phyloP scores from a whole-genome alignment of 495 filamentous ascomycete species.

The Aspergillus steynii region DNA sequence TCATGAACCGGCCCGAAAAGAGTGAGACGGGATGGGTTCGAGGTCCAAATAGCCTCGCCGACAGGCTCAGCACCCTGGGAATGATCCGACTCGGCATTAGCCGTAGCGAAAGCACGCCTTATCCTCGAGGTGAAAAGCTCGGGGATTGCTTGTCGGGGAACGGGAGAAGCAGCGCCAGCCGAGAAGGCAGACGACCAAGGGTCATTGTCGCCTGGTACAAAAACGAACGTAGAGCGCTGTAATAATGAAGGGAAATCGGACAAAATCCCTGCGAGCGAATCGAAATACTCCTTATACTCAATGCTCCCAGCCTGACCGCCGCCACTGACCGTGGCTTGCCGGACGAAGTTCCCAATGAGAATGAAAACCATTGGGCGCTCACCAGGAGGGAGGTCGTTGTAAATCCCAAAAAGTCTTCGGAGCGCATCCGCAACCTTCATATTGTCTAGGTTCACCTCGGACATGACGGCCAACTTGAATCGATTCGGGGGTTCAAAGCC shows the following conservation, averaged over 20 bases:
- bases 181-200: slow-evolving; percentile 89
- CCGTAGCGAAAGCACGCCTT: slow-evolving; percentile 72
- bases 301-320: slow-evolving; percentile 71
- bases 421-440: slow-evolving; percentile 75
- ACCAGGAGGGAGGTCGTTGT: slow-evolving; percentile 47
- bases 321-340: slow-evolving; percentile 65
- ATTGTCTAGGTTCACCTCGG: slow-evolving; percentile 83
- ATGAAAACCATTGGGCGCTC: slow-evolving; percentile 76
- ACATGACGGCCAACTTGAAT: slow-evolving; percentile 67
- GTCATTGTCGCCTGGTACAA: slow-evolving; percentile 95
- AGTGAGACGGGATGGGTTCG: slow-evolving; percentile 76
- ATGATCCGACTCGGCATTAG: slow-evolving; percentile 62
- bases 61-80: slow-evolving; percentile 42
- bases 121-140: slow-evolving; percentile 86
- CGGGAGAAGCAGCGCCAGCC: slow-evolving; percentile 70
- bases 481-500: slow-evolving; percentile 31
- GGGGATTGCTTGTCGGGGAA: slow-evolving; percentile 75
- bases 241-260: slow-evolving; percentile 82
- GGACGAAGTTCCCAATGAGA: slow-evolving; percentile 82
- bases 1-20: slow-evolving; percentile 87
- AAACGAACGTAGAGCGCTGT: slow-evolving; percentile 78
- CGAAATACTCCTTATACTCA: slow-evolving; percentile 93
- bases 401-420: slow-evolving; percentile 68
- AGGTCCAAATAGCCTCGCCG: slow-evolving; percentile 82
- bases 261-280: slow-evolving; percentile 78